Base-by-base conservation (phyloP, 352 stramenopile genomes). In the Thalassiosira exigua region DNA sequence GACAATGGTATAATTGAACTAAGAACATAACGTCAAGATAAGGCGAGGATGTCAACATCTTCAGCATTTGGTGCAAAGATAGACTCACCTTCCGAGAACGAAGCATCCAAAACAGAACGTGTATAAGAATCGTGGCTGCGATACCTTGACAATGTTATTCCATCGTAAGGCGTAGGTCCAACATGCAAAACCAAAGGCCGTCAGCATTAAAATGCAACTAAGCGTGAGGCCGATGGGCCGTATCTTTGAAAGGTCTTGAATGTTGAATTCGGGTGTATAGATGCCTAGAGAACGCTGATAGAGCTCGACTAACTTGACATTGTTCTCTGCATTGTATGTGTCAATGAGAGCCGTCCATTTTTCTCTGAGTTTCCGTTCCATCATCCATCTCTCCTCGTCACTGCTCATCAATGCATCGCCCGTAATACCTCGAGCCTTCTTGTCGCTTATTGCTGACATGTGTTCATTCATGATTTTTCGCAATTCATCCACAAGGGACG, bases 91-190 rank as follows among this genome's bases (percentile, higher is more conserved):
- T n/a, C n/a, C n/a, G n/a, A n/a, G n/a, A n/a, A n/a, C n/a, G n/a
- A n/a, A n/a, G n/a, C 39, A 1, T 73, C 79, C 22, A 69, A 22
- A 41, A 60, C 74, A 3, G n/a, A 86, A 58, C 1, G 81, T 50
- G 48, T 75, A 54, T 14, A 86, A 39, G 50, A 86, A 86, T 5
- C 58, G 21, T 14, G 79, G 79, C 22, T 86, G 79, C 22, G 32
- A 57, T 14, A 51, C 46, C 27, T 33, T 75, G 2, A 84, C 44
- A 33, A 84, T 59, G 1, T 30, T 26, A 30, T 69, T n/a, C 46
- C 70, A 71, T 27, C 54, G 62, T 11, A 69, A 48, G 27, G 46
- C 3, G 32, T 51, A 46, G 4, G 76, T 56, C 69, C 69, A 84
- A 7, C 51, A 27, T 19, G 24, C 53, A 30, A 29, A 62, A 4